Conservation (phyloP, 495 filamentous ascomycete species). For the Aspergillus hancockii region DNA sequence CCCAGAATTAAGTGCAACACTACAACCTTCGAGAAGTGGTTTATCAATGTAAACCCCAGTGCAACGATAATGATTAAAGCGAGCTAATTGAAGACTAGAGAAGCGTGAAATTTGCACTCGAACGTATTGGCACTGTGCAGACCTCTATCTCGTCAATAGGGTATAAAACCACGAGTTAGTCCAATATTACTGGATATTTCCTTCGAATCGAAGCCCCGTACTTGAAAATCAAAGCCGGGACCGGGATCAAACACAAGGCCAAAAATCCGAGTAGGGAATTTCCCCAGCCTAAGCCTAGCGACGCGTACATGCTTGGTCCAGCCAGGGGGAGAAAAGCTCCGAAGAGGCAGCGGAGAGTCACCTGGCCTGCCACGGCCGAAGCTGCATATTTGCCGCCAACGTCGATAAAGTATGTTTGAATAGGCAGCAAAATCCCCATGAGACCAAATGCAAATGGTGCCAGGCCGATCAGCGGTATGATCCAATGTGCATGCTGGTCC, state of each 20-base stretch:
- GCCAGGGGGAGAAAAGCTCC: slow-evolving; percentile 72
- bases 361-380: slow-evolving; percentile 64
- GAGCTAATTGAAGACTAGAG: too few relatives aligned
- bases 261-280: slow-evolving; percentile 64
- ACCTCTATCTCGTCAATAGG: too few relatives aligned
- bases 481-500: slow-evolving; percentile 50
- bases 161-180: too few relatives aligned
- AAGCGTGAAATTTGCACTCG: too few relatives aligned
- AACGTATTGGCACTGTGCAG: too few relatives aligned
- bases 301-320: slow-evolving; percentile 62
- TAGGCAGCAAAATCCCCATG: slow-evolving; percentile 22
- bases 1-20: too few relatives aligned
- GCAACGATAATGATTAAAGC: too few relatives aligned
- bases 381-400: slow-evolving; percentile 65
- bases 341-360: slow-evolving; percentile 63
- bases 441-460: slow-evolving; percentile 49
- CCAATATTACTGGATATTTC: too few relatives aligned
- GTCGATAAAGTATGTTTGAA: slow-evolving; percentile 65
- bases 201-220: slow-evolving; percentile 64
- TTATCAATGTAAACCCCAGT: too few relatives aligned
- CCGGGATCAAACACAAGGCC: slow-evolving; percentile 61
- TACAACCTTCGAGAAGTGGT: too few relatives aligned
- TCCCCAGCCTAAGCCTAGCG: slow-evolving; percentile 70
- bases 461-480: slow-evolving; percentile 48
- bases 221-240: slow-evolving; percentile 66